A percentile compares a stretch with the other conserved stretches of the same genome.
phyloP scores from a whole-genome alignment of 129 eudicot species.

The Saussurea involucrata region DNA sequence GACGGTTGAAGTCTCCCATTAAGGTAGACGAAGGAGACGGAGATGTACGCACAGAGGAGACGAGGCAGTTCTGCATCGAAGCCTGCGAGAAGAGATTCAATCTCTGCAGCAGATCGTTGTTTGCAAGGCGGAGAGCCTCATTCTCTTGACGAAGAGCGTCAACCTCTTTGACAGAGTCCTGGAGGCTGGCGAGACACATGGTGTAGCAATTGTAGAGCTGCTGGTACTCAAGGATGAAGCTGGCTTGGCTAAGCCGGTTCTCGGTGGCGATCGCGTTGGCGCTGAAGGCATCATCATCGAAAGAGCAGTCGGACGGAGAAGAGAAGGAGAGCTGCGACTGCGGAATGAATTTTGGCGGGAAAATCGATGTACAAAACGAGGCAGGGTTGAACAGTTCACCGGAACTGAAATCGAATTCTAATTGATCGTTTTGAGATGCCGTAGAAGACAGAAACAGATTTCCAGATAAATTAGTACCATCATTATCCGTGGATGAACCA shows the following conservation, averaged over 20 bases:
- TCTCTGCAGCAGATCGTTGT: conserved; percentile 47
- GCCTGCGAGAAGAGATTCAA: conserved; percentile 43
- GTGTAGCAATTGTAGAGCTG: conserved; percentile 60
- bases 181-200: conserved; percentile 48
- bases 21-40: conserved; percentile 22
- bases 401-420: conserved; percentile 35
- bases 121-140: conserved; percentile 52
- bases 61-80: conserved; percentile 35
- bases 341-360: conserved; percentile 36
- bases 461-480: conserved; percentile 22
- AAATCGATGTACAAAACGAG: conserved; percentile 31
- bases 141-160: conserved; percentile 60
- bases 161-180: conserved; percentile 55
- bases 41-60: conserved; percentile 31
- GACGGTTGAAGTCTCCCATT: conserved; percentile 35
- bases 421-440: conserved; percentile 17
- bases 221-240: conserved; percentile 60
- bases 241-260: conserved; percentile 51
- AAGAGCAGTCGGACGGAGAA: conserved; percentile 55
- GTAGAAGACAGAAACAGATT: conserved; percentile 40
- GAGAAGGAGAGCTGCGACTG: conserved; percentile 37
- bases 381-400: conserved; percentile 40
- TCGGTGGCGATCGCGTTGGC: conserved; percentile 39
- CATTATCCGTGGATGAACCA: conserved; percentile 23
- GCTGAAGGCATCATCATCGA: conserved; percentile 34